phyloP scores from a whole-genome alignment of 2,329 filamentous ascomycete species.

The Penicillium sp. region DNA sequence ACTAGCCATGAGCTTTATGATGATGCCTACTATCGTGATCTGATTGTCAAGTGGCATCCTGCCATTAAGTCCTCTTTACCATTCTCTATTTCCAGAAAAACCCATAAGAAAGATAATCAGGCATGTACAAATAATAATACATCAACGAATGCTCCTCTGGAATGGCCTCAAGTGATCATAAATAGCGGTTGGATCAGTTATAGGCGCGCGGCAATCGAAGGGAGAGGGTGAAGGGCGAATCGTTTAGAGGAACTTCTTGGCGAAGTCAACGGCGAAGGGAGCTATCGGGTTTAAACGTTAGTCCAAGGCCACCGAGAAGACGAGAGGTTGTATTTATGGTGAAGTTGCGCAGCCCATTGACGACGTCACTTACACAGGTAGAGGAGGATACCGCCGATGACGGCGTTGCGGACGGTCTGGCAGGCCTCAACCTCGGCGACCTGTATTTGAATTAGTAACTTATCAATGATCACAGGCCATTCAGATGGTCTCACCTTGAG shows the following conservation, averaged over 20 bases:
- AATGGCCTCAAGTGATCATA: background rate
- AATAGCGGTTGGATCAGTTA: slow-evolving; percentile 2
- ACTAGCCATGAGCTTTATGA: background rate
- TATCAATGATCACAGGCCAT: background rate
- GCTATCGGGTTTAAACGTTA: slow-evolving; percentile 30
- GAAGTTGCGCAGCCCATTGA: background rate
- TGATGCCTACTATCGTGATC: background rate
- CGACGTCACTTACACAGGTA: slow-evolving; percentile 58
- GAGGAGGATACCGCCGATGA: slow-evolving; percentile 56
- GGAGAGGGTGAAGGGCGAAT: slow-evolving; percentile 6
- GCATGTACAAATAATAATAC: slow-evolving; percentile 38
- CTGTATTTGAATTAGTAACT: slow-evolving; percentile 24
- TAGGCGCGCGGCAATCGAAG: background rate
- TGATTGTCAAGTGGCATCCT: slow-evolving; percentile 1
- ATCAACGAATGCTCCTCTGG: slow-evolving; percentile 20
- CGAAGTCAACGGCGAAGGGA: slow-evolving; percentile 52
- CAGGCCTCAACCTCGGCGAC: slow-evolving; percentile 55
- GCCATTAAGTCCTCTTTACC: slow-evolving; percentile 12
- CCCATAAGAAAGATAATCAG: slow-evolving; percentile 16
- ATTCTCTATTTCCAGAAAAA: slow-evolving; percentile 22
- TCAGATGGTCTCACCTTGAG: slow-evolving; percentile 37
- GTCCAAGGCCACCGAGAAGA: background rate
- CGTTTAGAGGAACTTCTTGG: slow-evolving; percentile 47
- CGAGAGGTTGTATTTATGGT: background rate
- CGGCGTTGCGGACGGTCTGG: slow-evolving; percentile 55